Evolutionary conservation across 345 rosid species (phyloP).

Genomic region (Eucalyptus erythrocorys): DNA sequence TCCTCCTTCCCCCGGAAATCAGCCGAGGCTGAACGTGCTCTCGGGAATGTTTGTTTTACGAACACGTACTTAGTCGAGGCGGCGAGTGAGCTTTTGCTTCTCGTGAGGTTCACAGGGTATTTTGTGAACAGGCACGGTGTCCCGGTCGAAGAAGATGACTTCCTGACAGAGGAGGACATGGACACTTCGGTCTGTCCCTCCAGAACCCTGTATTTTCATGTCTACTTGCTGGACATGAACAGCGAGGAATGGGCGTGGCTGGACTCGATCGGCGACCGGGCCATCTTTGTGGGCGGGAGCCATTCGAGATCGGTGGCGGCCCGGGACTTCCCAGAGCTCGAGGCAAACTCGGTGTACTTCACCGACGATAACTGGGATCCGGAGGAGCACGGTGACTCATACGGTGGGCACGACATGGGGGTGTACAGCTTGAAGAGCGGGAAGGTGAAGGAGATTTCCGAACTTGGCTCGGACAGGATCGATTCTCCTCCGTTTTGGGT

Average conservation of each 20-base stretch:
- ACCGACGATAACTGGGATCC: background rate
- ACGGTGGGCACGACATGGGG: background rate
- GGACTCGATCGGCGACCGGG: background rate
- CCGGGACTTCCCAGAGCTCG: background rate
- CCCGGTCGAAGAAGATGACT: background rate
- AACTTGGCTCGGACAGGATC: background rate
- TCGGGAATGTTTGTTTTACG: background rate
- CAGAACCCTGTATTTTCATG: background rate
- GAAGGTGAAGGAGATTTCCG: background rate
- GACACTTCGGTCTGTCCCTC: background rate
- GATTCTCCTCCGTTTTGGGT: constrained; percentile 1
- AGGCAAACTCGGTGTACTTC: background rate
- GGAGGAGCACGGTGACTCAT: background rate
- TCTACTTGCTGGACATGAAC: background rate
- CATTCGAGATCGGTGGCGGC: background rate
- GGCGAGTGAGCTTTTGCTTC: background rate
- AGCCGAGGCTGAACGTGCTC: background rate
- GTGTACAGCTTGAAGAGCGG: background rate
- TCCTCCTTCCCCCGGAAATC: background rate
- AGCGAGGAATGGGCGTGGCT: background rate
- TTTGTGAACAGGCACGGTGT: background rate
- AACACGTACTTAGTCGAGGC: background rate
- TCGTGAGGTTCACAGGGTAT: background rate
- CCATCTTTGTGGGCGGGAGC: background rate
- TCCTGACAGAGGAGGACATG: background rate